Base-by-base conservation (phyloP, 2,329 filamentous ascomycete species). In the Falciphora oryzae region DNA sequence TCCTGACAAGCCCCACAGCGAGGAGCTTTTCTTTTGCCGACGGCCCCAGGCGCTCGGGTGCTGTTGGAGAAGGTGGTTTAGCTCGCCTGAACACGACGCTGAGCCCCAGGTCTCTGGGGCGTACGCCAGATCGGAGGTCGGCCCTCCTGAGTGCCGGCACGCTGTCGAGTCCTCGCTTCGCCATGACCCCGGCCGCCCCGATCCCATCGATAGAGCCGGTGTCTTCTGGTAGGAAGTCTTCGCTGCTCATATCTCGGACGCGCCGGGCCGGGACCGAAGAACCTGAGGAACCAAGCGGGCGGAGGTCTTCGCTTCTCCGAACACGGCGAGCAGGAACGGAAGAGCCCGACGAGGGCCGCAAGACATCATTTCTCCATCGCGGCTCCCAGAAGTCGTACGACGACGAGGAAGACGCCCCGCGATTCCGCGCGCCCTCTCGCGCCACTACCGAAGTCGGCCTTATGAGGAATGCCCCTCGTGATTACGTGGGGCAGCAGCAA, bases 391-490 rank as follows among this genome's bases (percentile, higher is more conserved):
- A 82, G 53, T 77, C 75, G 16, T 72, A 79, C 35, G 79, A 79
- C 18, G 78, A 81, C 38, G 78, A 84, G 2, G 81, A 83, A 14
- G 81, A 84, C 1, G 81, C 83, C 27, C 66, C 71, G n/a, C 76
- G 79, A 38, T 80, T 83, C 67, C 81, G 83, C n/a, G 79, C 82
- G 2, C 84, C 85, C 1, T 87, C 86, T 4, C 79, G 87, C 29
- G 85, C 85, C 4, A 75, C 78, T 50, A 88, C 85, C 0, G 86
- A 89, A 66, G 78, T 82, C 63, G 80, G 77, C 32, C 71, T 67
- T 70, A 74, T 67, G 66, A 76, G 69, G 67, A 70, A 70, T 65
- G 70, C 67, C 64, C 72, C 74, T 4, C 77, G 80, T 58, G 80
- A 82, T 38, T 79, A 76, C 69, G n/a, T 27, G 57, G 57, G 27